Percentiles rank a stretch among this genome's conserved stretches.
phyloP scores from a whole-genome alignment of 768 basidiomycete genomes.

The Hericium erinaceus region DNA sequence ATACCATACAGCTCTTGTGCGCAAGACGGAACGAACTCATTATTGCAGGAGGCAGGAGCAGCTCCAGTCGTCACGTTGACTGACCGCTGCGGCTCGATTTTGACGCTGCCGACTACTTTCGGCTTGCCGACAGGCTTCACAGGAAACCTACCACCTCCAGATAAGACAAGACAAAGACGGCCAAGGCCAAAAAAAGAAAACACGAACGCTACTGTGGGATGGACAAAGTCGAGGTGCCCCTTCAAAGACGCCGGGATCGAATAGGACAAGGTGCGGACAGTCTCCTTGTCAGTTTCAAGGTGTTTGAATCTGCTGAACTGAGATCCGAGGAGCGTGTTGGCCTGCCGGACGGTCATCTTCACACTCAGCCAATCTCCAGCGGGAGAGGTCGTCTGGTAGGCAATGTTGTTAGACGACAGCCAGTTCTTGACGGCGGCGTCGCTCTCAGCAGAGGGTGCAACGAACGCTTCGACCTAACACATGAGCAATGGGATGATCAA shows the following conservation, averaged over 20 bases:
- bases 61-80: too few relatives aligned
- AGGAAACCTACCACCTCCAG: not conserved
- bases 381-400: not conserved
- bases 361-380: conserved; percentile 21
- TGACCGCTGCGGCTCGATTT: too few relatives aligned
- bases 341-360: conserved; percentile 4
- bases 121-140: conserved; percentile 14
- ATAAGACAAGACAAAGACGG: not conserved
- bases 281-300: not conserved
- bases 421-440: not conserved
- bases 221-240: conserved; percentile 6
- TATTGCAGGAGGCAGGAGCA: not conserved
- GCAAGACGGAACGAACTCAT: conserved; percentile 9
- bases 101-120: not conserved
- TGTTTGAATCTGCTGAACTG: conserved; percentile 10
- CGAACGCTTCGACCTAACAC: conserved; percentile 2
- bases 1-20: conserved; percentile 16
- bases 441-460: conserved; percentile 2
- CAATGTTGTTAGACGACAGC: conserved; percentile 3
- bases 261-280: conserved; percentile 11
- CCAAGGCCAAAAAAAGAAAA: not conserved
- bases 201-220: conserved; percentile 8
- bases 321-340: conserved; percentile 10
- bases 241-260: conserved; percentile 7
- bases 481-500: not conserved